Conservation (phyloP, 2,329 filamentous ascomycete species). For the Colletotrichum acutatum region DNA sequence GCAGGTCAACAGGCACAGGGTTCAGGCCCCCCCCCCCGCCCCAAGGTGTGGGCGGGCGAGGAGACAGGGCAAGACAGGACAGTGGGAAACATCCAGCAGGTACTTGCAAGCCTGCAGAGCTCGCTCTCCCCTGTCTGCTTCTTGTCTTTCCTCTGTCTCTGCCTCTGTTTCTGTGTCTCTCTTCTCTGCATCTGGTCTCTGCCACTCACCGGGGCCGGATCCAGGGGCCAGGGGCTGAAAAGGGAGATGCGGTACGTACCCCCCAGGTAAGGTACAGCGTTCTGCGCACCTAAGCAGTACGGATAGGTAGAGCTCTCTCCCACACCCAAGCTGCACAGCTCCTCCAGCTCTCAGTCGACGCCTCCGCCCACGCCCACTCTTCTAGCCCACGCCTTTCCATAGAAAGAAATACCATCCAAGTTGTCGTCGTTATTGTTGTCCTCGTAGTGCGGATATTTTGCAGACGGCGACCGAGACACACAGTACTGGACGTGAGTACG, state of each 20-base stretch:
- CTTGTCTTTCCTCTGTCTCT: background rate
- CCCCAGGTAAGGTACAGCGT: too few relatives aligned
- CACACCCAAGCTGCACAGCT: background rate
- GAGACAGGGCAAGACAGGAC: slow-evolving; percentile 13
- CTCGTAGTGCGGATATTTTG: background rate
- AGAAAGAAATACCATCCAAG: background rate
- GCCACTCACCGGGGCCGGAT: background rate
- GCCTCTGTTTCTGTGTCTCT: background rate
- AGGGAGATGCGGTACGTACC: slow-evolving; percentile 1
- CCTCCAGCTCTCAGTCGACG: background rate
- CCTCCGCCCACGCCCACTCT: background rate
- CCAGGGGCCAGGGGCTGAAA: slow-evolving; percentile 11
- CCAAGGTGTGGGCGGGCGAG: too few relatives aligned
- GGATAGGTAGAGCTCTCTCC: background rate
- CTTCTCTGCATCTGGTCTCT: background rate
- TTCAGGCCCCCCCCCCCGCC: background rate
- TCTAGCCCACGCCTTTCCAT: background rate
- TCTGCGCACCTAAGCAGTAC: too few relatives aligned
- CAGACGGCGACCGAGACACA: background rate
- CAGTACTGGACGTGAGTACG: background rate
- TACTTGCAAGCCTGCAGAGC: background rate
- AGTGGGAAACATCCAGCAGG: slow-evolving; percentile 15
- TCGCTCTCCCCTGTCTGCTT: background rate
- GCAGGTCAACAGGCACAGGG: background rate
- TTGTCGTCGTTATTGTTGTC: background rate